Conservation (phyloP, 768 basidiomycete genomes). For the Rhodosporidiobolus odoratus region DNA sequence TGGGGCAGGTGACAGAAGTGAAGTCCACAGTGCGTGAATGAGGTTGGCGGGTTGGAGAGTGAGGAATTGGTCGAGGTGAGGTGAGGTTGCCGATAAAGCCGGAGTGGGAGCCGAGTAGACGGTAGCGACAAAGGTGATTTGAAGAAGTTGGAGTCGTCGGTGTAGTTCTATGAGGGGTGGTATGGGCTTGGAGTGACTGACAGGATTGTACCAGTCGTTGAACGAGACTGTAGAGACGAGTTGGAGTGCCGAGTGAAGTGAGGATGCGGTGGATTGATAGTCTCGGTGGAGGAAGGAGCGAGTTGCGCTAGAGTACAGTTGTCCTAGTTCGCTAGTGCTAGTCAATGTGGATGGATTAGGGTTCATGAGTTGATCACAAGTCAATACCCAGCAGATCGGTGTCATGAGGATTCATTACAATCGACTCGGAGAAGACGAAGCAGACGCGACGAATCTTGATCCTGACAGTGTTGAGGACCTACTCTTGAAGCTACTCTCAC, state of each 20-base stretch:
- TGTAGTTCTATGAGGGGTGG: neutral
- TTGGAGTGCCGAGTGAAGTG: neutral
- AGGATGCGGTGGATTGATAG: constrained; percentile 13
- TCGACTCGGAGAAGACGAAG: too few relatives aligned
- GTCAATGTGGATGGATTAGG: neutral
- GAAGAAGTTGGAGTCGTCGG: constrained; percentile 23
- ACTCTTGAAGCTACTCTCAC: too few relatives aligned
- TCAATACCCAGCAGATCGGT: too few relatives aligned
- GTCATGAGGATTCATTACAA: too few relatives aligned
- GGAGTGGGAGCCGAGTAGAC: constrained; percentile 15
- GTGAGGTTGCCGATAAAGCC: neutral
- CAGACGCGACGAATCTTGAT: too few relatives aligned
- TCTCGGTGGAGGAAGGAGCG: constrained; percentile 34
- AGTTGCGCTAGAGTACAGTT: constrained; percentile 22
- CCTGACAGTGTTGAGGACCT: too few relatives aligned
- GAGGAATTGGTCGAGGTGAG: constrained; percentile 5
- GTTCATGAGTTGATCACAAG: too few relatives aligned
- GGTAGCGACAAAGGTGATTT: constrained; percentile 35
- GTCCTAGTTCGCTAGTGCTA: neutral
- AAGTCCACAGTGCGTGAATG: constrained; percentile 18
- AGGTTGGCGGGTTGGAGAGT: constrained; percentile 1
- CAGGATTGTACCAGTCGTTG: constrained; percentile 6
- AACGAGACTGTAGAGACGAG: neutral
- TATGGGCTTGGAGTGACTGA: neutral
- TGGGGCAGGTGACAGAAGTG: neutral